Conservation (phyloP, 2,329 filamentous ascomycete genomes). For the Calonectria crousiana region DNA sequence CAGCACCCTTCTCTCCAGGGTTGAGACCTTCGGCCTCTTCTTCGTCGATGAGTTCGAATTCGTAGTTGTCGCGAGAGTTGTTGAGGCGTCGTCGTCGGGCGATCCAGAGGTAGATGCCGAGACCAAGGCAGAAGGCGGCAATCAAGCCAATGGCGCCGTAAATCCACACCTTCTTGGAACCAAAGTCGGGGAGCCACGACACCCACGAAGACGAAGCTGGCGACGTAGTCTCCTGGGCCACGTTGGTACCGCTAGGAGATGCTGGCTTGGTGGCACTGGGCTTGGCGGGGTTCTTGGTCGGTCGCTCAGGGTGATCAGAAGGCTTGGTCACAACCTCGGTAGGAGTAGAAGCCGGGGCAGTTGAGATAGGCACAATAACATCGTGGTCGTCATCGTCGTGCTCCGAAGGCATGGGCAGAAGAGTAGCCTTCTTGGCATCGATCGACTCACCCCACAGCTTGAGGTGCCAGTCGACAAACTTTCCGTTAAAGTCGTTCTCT, state of each 20-base stretch:
- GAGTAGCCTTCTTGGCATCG: conserved; percentile 77
- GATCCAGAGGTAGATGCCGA: conserved; percentile 85
- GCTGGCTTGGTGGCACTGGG: conserved; percentile 48
- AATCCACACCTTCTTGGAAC: conserved; percentile 93
- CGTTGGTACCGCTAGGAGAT: conserved; percentile 46
- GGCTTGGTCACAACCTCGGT: conserved; percentile 60
- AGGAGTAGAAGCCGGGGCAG: conserved; percentile 58
- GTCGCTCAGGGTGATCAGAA: conserved; percentile 74
- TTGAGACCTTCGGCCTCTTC: conserved; percentile 75
- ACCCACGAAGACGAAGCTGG: conserved; percentile 78
- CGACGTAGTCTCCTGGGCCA: conserved; percentile 52
- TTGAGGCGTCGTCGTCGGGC: conserved; percentile 83
- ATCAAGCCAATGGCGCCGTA: conserved; percentile 90
- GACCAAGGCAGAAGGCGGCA: conserved; percentile 81
- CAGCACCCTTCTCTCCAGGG: conserved; percentile 58
- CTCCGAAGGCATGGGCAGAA: conserved; percentile 85
- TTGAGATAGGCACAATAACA: conserved; percentile 65
- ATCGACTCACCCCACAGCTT: conserved; percentile 94
- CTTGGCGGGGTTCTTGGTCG: conserved; percentile 60
- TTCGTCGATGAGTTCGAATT: conserved; percentile 92
- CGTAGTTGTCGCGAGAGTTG: conserved; percentile 84
- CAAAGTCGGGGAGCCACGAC: conserved; percentile 91
- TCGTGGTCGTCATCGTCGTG: conserved; percentile 88
- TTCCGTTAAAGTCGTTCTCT: conserved; percentile 81
- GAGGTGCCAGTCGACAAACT: conserved; percentile 90